Conservation (phyloP, 2,329 filamentous ascomycete genomes). For the Alternaria longipes region DNA sequence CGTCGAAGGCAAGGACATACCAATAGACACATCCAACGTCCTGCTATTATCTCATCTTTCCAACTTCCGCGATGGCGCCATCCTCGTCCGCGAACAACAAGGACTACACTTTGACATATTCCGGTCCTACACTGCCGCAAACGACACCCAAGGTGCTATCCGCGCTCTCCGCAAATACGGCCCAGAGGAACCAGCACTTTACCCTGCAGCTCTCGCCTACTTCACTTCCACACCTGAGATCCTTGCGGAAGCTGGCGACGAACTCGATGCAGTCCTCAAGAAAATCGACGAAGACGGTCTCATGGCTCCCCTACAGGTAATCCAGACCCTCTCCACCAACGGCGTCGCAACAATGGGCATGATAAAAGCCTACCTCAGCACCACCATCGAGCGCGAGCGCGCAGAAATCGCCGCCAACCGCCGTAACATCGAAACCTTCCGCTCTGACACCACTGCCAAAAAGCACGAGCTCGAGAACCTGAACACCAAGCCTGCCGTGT, state of each 20-base stretch:
- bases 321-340: slow-evolving; percentile 83
- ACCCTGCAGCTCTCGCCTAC: slow-evolving; percentile 90
- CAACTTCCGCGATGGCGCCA: slow-evolving; percentile 87
- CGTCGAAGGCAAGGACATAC: slow-evolving; percentile 78
- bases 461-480: slow-evolving; percentile 81
- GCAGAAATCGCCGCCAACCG: slow-evolving; percentile 87
- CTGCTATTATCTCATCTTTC: slow-evolving; percentile 91
- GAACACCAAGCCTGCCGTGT: slow-evolving; percentile 80
- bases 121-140: slow-evolving; percentile 90
- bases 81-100: slow-evolving; percentile 91
- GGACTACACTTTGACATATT: slow-evolving; percentile 95
- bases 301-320: slow-evolving; percentile 95
- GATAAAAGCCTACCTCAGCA: slow-evolving; percentile 89
- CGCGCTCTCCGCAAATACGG: slow-evolving; percentile 92
- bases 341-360: slow-evolving; percentile 96
- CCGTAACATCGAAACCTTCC: slow-evolving; percentile 82
- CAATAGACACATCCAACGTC: slow-evolving; percentile 95
- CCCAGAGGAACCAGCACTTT: slow-evolving; percentile 87
- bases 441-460: slow-evolving; percentile 82
- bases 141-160: slow-evolving; percentile 90
- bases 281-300: slow-evolving; percentile 91
- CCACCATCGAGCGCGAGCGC: slow-evolving; percentile 87
- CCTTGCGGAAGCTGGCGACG: slow-evolving; percentile 84
- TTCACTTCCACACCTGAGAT: slow-evolving; percentile 86
- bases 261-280: slow-evolving; percentile 79